Conservation (phyloP, 2,329 filamentous ascomycete genomes). For the Penicillium capsulatum region DNA sequence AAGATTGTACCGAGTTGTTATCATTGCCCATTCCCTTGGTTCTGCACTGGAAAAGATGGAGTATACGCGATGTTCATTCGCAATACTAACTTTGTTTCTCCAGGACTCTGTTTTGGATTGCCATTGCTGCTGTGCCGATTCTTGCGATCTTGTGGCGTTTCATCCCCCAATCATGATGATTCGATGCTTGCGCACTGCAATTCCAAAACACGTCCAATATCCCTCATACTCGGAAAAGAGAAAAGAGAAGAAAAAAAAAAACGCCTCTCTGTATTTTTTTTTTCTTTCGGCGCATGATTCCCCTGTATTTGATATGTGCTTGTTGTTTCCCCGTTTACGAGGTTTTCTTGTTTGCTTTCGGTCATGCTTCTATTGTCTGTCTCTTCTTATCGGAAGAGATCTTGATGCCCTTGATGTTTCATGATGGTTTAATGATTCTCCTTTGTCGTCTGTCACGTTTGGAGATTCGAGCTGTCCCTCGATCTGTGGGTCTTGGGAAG, state of each 20-base stretch:
- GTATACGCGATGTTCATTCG: constrained; percentile 10
- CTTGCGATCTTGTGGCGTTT: constrained; percentile 31
- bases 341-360: constrained; percentile 19
- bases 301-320: constrained; percentile 33
- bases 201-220: neutral
- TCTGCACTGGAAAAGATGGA: constrained; percentile 4
- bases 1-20: constrained; percentile 18
- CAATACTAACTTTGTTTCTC: constrained; percentile 29
- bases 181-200: neutral
- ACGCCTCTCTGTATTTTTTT: constrained; percentile 19
- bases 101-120: constrained; percentile 32
- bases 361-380: constrained; percentile 17
- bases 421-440: constrained; percentile 21
- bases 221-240: neutral
- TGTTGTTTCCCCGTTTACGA: constrained; percentile 18
- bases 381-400: constrained; percentile 7
- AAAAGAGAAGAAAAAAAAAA: constrained; percentile 11
- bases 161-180: constrained; percentile 21
- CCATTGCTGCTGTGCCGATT: constrained; percentile 29
- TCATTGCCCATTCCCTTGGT: constrained; percentile 12
- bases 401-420: neutral
- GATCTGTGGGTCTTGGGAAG: constrained; percentile 5
- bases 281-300: constrained; percentile 27
- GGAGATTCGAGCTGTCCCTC: constrained; percentile 8
- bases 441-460: constrained; percentile 23